Conservation (phyloP, 371 early-diverging fungal genomes). For the Rhizomucor miehei region DNA sequence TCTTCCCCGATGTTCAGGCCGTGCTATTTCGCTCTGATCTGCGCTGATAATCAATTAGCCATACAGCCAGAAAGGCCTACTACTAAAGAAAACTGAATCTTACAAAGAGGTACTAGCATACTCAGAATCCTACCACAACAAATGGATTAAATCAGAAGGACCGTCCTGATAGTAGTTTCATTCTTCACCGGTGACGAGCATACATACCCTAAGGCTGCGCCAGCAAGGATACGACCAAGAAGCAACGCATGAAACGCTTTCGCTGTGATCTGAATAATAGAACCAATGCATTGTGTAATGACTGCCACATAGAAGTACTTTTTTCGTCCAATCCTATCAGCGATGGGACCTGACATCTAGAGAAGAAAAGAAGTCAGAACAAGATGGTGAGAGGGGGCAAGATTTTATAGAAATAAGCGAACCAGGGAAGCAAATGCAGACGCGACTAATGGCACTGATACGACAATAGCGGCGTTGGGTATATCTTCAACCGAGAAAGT, state of each 20-base stretch:
- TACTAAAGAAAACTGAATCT: conserved; percentile 4
- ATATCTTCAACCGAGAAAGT: conserved; percentile 4
- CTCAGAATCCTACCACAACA: conserved; percentile 24
- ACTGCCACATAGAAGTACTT: conserved; percentile 49
- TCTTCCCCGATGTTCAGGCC: conserved; percentile 81
- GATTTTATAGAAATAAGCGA: conserved; percentile 2
- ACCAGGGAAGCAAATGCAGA: conserved; percentile 37
- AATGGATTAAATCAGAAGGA: no score
- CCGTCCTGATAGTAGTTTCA: neutral
- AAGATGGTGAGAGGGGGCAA: no score
- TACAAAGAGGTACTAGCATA: conserved; percentile 43
- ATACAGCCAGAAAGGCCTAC: no score
- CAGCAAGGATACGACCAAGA: conserved; percentile 70
- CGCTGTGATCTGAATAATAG: conserved; percentile 61
- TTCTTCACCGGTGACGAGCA: neutral
- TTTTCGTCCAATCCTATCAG: conserved; percentile 38
- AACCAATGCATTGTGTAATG: conserved; percentile 66
- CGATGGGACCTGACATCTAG: conserved; percentile 34
- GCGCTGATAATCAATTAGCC: neutral
- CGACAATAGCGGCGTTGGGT: conserved; percentile 12
- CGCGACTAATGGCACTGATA: conserved; percentile 28
- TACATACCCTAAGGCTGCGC: conserved; percentile 61
- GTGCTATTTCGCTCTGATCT: conserved; percentile 88
- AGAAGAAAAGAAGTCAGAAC: no score
- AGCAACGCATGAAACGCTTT: conserved; percentile 51